Evolutionary conservation across 2,329 filamentous ascomycete genomes (phyloP).

Genomic region (Botryotinia narcissicola): DNA sequence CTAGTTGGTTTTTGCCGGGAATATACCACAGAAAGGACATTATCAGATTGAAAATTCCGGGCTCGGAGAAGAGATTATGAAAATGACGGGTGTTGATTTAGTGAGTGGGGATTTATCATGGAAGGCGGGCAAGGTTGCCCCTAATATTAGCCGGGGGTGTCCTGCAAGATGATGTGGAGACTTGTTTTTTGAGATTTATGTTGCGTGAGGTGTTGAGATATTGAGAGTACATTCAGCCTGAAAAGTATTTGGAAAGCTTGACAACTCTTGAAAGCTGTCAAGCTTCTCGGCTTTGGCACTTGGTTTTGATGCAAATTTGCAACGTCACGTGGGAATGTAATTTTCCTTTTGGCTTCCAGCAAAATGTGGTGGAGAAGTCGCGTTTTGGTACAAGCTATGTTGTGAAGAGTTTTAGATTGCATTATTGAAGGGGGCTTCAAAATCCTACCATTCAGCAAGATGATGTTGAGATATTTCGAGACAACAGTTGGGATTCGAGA

Average conservation of each 20-base stretch:
- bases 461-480: too few relatives aligned
- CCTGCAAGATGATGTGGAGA: neutral
- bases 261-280: neutral
- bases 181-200: neutral
- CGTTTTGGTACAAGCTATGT: neutral
- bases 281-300: neutral
- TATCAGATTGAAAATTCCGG: constrained; percentile 13
- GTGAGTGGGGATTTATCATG: constrained; percentile 1
- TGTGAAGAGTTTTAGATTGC: neutral
- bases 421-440: neutral
- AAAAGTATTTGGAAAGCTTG: neutral
- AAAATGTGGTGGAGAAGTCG: neutral
- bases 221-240: neutral
- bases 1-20: neutral
- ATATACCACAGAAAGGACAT: neutral
- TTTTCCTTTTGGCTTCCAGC: neutral
- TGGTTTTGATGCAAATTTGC: neutral
- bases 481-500: too few relatives aligned
- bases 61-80: neutral
- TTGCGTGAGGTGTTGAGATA: neutral
- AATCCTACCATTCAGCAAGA: neutral
- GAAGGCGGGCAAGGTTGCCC: neutral
- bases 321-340: neutral
- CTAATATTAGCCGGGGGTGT: neutral
- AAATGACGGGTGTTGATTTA: constrained; percentile 13